Evolutionary conservation across 805 yeast species (phyloP).

Genomic region (Cyberlindnera meyerae): DNA sequence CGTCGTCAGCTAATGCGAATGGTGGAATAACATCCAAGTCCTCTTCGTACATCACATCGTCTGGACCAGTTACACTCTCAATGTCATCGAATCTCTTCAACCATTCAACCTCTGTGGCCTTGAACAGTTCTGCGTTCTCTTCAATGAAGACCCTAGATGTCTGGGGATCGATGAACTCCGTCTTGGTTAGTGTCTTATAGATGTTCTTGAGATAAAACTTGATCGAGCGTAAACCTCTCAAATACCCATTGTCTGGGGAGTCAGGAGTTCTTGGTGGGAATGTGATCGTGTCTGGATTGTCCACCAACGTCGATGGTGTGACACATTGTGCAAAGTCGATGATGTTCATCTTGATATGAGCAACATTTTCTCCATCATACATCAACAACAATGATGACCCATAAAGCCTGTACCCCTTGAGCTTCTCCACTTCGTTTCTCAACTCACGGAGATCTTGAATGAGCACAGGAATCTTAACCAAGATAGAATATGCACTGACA

Average conservation of each 20-base stretch:
- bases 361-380: conserved; percentile 63
- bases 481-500: conserved; percentile 45
- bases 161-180: conserved; percentile 27
- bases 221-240: conserved; percentile 75
- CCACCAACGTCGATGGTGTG: conserved; percentile 49
- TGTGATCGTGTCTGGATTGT: conserved; percentile 32
- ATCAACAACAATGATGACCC: conserved; percentile 86
- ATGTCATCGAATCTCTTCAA: conserved; percentile 33
- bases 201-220: conserved; percentile 59
- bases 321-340: conserved; percentile 96
- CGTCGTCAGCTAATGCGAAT: conserved; percentile 24
- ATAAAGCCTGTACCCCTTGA: conserved; percentile 79
- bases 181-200: conserved; percentile 50
- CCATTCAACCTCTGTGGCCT: conserved; percentile 31
- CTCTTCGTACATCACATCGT: conserved; percentile 21
- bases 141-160: conserved; percentile 18
- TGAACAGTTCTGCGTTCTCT: conserved; percentile 20
- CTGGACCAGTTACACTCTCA: conserved; percentile 26
- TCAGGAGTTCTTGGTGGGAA: conserved; percentile 70
- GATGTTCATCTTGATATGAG: conserved; percentile 50
- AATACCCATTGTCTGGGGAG: conserved; percentile 74
- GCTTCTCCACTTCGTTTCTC: conserved; percentile 44
- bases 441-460: conserved; percentile 57
- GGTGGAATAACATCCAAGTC: conserved; percentile 22
- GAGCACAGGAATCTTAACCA: conserved; percentile 62